A percentile compares a stretch with the other conserved stretches of the same genome.
Evolutionary conservation across 768 basidiomycete species (phyloP).

Genomic region (Brasilioporus rufonigricans): DNA sequence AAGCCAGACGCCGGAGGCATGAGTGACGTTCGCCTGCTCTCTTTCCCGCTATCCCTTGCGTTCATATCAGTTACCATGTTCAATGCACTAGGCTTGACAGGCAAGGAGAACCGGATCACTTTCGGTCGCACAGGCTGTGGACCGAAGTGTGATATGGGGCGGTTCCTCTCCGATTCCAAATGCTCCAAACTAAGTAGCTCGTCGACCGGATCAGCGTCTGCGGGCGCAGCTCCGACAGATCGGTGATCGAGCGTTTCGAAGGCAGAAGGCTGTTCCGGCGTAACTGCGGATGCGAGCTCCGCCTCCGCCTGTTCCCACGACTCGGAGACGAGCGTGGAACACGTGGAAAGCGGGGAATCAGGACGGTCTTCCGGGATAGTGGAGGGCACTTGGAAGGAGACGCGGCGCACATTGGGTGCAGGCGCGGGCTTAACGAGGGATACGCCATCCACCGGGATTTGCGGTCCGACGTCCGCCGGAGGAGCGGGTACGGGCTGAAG

Average conservation of each 20-base stretch:
- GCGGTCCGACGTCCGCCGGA: neutral
- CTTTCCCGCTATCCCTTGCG: neutral
- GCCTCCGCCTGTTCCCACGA: neutral
- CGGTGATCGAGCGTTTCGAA: neutral
- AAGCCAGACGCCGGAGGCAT: neutral
- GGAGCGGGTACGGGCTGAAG: neutral
- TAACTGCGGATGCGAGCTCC: too few relatives aligned
- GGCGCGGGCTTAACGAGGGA: neutral
- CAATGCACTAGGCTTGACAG: neutral
- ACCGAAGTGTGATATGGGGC: constrained; percentile 12
- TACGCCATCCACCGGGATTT: neutral
- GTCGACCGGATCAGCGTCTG: neutral
- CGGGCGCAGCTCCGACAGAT: neutral
- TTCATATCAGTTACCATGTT: neutral
- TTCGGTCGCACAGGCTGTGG: constrained; percentile 9
- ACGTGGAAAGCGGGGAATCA: constrained; percentile 3
- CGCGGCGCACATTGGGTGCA: neutral
- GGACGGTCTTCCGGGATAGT: neutral
- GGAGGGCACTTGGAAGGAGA: constrained; percentile 9
- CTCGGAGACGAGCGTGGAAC: constrained; percentile 15
- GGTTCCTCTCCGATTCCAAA: neutral
- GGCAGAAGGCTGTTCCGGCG: neutral
- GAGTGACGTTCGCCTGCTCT: constrained; percentile 3
- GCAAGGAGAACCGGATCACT: constrained; percentile 19
- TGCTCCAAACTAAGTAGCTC: neutral